Base-by-base conservation (phyloP, 148 eudicot species). In the Talinum fruticosum region DNA sequence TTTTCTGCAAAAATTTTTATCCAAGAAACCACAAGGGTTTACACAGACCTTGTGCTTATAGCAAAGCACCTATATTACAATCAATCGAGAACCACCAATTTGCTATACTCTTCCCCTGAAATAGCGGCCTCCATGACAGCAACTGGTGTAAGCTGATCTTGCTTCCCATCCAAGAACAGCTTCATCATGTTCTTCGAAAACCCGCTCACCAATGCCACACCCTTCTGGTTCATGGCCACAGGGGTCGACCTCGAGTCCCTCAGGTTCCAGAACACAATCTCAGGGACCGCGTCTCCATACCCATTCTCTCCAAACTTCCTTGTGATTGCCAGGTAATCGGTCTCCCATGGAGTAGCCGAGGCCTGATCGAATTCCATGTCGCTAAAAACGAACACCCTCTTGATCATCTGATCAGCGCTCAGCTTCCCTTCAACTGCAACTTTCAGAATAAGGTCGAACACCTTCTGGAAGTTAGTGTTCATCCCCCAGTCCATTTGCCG, bases 291-390 rank as follows among this genome's bases (percentile, higher is more conserved):
- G 0, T 74, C 75, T 4, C 84, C 81, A 54, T 35, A 82, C 69
- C 85, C 85, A 16, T 41, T 71, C 68, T 71, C 69, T 79, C 78
- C 69, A 51, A 33, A 82, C 82, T 71, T 82, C 38, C 72, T 79
- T 68, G 5, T 51, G 3, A 83, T 71, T n/a, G 23, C 77, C 79
- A 12, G 23, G 28, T 79, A 83, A 53, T 83, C 82, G 5, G 82
- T 79, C 74, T 83, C 76, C 84, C 84, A 78, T 0, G 66, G 69
- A 7, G 23, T 36, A 29, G 14, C 8, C 23, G 78, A 45, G 0
- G 84, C 84, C 32, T 74, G 61, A 62, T 82, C 84, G 38, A 82
- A 82, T 72, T 82, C 84, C 84, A 82, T 82, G 18, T 82, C 84
- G 69, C 84, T 82, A 28, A 78, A 82, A 78, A 82, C 84, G 68